A percentile compares a stretch with the other conserved stretches of the same genome.
phyloP scores from a whole-genome alignment of 2,329 filamentous ascomycete genomes.

The Sporothrix mexicana region DNA sequence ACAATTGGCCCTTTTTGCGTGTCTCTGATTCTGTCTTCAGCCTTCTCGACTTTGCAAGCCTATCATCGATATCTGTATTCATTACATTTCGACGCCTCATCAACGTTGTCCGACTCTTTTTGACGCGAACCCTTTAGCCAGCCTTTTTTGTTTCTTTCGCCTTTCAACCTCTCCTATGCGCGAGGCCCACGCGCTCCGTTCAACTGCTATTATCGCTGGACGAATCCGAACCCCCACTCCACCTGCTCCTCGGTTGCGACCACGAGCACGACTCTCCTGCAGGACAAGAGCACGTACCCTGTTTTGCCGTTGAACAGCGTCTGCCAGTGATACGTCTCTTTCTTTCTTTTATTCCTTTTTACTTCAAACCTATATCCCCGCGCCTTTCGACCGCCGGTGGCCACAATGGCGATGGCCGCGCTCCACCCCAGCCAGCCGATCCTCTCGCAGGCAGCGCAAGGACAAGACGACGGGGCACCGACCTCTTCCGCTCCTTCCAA shows the following conservation, averaged over 20 bases:
- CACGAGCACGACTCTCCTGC: constrained; percentile 1
- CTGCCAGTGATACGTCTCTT: not conserved
- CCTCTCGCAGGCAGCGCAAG: not conserved
- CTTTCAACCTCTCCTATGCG: not conserved
- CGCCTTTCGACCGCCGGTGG: not conserved
- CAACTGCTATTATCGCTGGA: constrained; percentile 1
- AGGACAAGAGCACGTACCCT: not conserved
- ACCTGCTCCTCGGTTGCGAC: not conserved
- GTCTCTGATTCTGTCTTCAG: not conserved
- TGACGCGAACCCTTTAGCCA: not conserved
- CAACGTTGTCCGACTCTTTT: not conserved
- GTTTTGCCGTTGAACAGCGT: constrained; percentile 5
- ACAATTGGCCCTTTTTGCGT: not conserved
- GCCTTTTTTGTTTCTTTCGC: not conserved
- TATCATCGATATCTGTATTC: not conserved
- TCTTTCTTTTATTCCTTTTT: not conserved
- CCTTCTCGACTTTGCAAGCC: not conserved
- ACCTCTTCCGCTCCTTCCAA: not conserved
- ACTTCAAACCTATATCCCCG: not conserved
- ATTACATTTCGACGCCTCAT: not conserved
- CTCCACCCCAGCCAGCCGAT: constrained; percentile 32
- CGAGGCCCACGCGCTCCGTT: constrained; percentile 1
- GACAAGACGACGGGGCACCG: constrained; percentile 1
- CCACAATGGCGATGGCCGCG: constrained; percentile 32
- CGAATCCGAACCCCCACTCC: constrained; percentile 19